Conservation (phyloP, 2,329 filamentous ascomycete species). For the Fusarium algeriense region DNA sequence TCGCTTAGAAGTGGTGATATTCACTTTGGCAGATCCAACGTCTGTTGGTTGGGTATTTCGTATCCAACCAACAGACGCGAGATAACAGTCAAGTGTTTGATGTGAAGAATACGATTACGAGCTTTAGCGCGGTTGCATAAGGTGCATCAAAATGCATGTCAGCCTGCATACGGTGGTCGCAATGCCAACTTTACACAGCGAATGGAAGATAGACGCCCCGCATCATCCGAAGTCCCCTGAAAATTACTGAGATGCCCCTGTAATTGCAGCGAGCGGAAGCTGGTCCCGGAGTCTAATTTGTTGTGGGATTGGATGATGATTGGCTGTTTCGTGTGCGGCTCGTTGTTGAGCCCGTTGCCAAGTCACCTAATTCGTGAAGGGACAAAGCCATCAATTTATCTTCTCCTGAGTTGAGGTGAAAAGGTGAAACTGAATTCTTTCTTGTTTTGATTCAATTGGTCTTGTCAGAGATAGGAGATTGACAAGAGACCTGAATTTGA, state of each 20-base stretch:
- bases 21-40: not conserved
- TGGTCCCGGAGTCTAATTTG: constrained; percentile 12
- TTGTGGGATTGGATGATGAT: not conserved
- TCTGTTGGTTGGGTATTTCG: not conserved
- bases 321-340: constrained; percentile 25
- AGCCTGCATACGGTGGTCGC: constrained; percentile 8
- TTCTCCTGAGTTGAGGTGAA: constrained; percentile 26
- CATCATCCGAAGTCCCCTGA: constrained; percentile 16
- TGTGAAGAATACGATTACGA: constrained; percentile 31
- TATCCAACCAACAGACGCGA: too few relatives aligned
- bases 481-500: not conserved
- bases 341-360: constrained; percentile 33
- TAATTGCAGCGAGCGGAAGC: constrained; percentile 24
- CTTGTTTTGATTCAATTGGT: not conserved
- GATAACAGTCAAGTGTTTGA: not conserved
- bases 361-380: constrained; percentile 20
- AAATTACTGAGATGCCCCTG: constrained; percentile 26
- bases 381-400: constrained; percentile 23
- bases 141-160: constrained; percentile 12
- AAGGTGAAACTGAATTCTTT: not conserved
- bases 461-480: not conserved
- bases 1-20: not conserved
- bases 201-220: constrained; percentile 5
- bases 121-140: not conserved
- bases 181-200: not conserved